Base-by-base conservation (phyloP, 164 flowering plant genomes). In the Vitis rupestris region DNA sequence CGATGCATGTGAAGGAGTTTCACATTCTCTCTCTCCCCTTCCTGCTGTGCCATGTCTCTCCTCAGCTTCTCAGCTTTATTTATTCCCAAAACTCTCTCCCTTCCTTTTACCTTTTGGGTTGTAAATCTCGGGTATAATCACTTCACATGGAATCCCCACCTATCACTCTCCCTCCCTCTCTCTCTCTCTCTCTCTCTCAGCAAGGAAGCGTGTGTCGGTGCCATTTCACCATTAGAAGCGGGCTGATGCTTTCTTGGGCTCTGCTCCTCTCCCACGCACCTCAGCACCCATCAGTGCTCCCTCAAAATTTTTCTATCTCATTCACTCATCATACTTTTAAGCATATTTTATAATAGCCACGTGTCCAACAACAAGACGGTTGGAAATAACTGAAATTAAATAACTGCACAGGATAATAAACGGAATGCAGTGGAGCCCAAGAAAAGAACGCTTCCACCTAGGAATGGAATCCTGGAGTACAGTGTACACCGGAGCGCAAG, bases 141-240 rank as follows among this genome's bases (percentile, higher is more conserved):
- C 17, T 61, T 37, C 63, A 61, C 63, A 31, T 30, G 63, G 48
- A 61, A 61, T n/a, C 44, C 47, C 51, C 15, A 5, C 16, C 55
- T 49, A 29, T 14, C 47, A 27, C 67, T 27, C 51, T 48, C 65
- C 11, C 52, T 54, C 65, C 52, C 55, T 56, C 67, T 56, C 62
- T 62, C 16, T 54, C 61, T 37, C 51, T 62, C 61, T 1, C 61
- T 15, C 23, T 12, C 3, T 10, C 44, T 69, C 60, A n/a, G 62
- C 49, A 37, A 31, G 65, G 56, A 58, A 68, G 70, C 12, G 10
- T 30, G 69, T 66, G 69, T 66, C 69, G 69, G 58, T n/a, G 58
- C 15, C 30, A n/a, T 3, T 17, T 15, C 58, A 29, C 70, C 70
- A 44, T 31, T 55, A 48, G 15, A 17, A 52, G 59, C 7, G 44